phyloP scores from a whole-genome alignment of 805 yeast genomes.

The Lachancea waltii region DNA sequence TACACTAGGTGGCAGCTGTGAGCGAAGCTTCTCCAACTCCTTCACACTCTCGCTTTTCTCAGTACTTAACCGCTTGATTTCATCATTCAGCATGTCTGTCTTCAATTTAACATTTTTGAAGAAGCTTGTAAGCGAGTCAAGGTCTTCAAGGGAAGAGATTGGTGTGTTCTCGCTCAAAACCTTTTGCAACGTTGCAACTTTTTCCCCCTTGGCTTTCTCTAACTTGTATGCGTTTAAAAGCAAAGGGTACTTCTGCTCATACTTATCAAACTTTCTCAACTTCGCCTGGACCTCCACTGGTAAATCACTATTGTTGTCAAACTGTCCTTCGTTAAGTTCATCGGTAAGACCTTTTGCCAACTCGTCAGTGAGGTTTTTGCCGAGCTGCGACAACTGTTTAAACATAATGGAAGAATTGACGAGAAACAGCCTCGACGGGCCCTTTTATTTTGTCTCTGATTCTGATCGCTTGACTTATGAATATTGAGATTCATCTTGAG shows the following conservation, averaged over 20 bases:
- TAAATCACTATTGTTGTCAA: constrained; percentile 37
- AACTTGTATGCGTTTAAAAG: constrained; percentile 77
- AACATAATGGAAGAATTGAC: constrained; percentile 37
- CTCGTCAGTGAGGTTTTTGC: constrained; percentile 60
- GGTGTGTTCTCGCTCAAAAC: constrained; percentile 78
- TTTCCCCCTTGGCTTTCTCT: constrained; percentile 62
- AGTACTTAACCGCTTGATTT: constrained; percentile 44
- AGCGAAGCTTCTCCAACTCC: constrained; percentile 9
- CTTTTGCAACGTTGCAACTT: constrained; percentile 57
- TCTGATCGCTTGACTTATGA: too few relatives aligned
- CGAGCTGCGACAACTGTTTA: constrained; percentile 51
- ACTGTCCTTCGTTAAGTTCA: constrained; percentile 18
- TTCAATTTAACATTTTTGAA: constrained; percentile 57
- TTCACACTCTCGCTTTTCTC: constrained; percentile 18
- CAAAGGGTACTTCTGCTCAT: constrained; percentile 85
- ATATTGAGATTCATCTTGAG: too few relatives aligned
- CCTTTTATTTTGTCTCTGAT: background rate
- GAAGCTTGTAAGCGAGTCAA: constrained; percentile 62
- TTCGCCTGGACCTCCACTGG: constrained; percentile 55
- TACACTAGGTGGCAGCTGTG: too few relatives aligned
- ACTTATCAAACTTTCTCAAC: constrained; percentile 70
- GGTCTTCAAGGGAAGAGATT: constrained; percentile 63
- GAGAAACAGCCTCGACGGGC: background rate
- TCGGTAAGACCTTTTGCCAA: constrained; percentile 39
- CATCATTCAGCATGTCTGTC: constrained; percentile 54